Base-by-base conservation (phyloP, 2,329 filamentous ascomycete genomes). In the Polytolypa hystricis region DNA sequence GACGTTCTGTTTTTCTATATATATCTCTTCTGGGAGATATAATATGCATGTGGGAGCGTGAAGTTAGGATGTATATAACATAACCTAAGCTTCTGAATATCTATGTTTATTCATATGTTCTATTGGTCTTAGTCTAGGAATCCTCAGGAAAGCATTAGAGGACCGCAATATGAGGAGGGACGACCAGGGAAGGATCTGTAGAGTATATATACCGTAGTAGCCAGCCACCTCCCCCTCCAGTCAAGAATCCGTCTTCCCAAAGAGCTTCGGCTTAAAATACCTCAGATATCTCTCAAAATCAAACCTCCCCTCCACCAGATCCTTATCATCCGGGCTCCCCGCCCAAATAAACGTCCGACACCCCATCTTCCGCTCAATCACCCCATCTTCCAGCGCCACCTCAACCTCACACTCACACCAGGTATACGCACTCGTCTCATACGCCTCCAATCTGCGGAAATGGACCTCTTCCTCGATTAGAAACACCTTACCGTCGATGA, bases 321-420 rank as follows among this genome's bases (percentile, higher is more conserved):
- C 26, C 5, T n/a, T 4, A 28, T 37, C 23, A 9, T 40, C 34
- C 8, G 40, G 30, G 17, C 37, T 34, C 12, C 37, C 37, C 2
- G 30, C 30, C 40, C 40, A 42, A 10, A 42, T 23, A 32, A 42
- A 42, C n/a, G 36, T 35, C 5, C 40, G 40, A 12, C 40, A 42
- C 6, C 30, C 25, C 17, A 42, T 31, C 8, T 33, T 33, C 11
- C 37, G 33, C n/a, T 33, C 18, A 15, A 27, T 17, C 9, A 9
- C 10, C 2, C 32, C 34, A 16, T 12, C 16, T 11, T 33, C 40
- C 31, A 35, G 35, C 5, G 31, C 36, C 19, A 37, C 10, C 26
- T 42, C 37, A 2, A 30, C 40, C 5, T 37, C 33, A 9, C 37
- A 31, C 12, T 19, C 33, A 12, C 8, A 10, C 40, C 40, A 42